phyloP scores from a whole-genome alignment of 805 yeast species.

The Huiozyma sinensis region DNA sequence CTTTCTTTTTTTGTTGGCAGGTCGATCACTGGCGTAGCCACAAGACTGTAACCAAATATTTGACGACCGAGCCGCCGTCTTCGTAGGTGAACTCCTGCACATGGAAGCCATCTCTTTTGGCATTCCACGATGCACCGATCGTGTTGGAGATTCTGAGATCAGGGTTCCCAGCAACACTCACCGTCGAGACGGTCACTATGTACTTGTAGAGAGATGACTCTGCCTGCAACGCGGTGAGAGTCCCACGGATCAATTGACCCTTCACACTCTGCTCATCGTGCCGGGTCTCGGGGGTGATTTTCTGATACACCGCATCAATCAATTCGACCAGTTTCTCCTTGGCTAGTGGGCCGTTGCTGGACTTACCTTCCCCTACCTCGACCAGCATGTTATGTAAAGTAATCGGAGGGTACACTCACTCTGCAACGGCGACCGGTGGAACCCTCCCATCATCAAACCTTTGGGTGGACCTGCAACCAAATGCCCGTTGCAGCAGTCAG shows the following conservation, averaged over 20 bases:
- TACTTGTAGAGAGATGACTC: slow-evolving; percentile 50
- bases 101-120: slow-evolving; percentile 39
- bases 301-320: slow-evolving; percentile 7
- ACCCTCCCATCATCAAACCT: no score
- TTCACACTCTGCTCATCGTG: slow-evolving; percentile 4
- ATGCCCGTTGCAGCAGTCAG: no score
- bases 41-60: slow-evolving; percentile 24
- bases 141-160: slow-evolving; percentile 23
- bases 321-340: slow-evolving; percentile 11
- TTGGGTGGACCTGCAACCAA: no score
- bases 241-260: slow-evolving; percentile 21
- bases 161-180: neutral
- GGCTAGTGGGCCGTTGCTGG: slow-evolving; percentile 14
- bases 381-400: slow-evolving; percentile 5
- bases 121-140: slow-evolving; percentile 50
- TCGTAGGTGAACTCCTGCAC: no score
- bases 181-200: slow-evolving; percentile 24
- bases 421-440: no score
- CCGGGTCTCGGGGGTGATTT: neutral
- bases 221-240: slow-evolving; percentile 30
- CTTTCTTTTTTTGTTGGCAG: no score
- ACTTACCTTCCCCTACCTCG: slow-evolving; percentile 9
- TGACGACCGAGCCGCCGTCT: neutral
- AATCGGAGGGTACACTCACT: no score
- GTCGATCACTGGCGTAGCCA: slow-evolving; percentile 22